Evolutionary conservation across 2,329 filamentous ascomycete species (phyloP).

Genomic region (Delphinella strobiligena): DNA sequence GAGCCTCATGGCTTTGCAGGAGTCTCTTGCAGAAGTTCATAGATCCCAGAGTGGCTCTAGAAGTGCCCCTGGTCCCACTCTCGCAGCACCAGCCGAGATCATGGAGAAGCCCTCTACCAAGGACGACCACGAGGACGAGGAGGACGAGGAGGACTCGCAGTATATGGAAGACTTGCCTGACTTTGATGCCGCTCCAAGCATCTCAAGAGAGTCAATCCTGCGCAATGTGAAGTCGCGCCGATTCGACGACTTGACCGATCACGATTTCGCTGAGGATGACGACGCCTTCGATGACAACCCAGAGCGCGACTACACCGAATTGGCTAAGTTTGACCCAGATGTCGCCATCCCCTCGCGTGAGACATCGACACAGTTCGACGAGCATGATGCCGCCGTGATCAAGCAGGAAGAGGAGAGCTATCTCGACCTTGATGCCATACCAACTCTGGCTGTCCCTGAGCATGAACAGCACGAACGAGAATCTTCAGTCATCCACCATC

Average conservation of each 20-base stretch:
- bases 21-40: conserved; percentile 7
- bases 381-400: conserved; percentile 50
- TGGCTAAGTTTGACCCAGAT: conserved; percentile 63
- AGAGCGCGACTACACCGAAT: conserved; percentile 28
- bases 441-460: conserved; percentile 20
- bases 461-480: conserved; percentile 29
- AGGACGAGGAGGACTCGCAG: conserved; percentile 20
- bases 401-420: conserved; percentile 50
- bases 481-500: conserved; percentile 46
- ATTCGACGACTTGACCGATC: conserved; percentile 39
- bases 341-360: conserved; percentile 82
- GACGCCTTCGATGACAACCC: conserved; percentile 54
- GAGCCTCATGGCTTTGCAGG: conserved; percentile 58
- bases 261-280: conserved; percentile 23
- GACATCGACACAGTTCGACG: conserved; percentile 46
- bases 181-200: conserved; percentile 48
- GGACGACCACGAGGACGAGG: conserved; percentile 12
- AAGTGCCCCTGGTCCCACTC: background rate
- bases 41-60: background rate
- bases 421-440: conserved; percentile 54
- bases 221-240: conserved; percentile 63
- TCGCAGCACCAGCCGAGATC: conserved; percentile 9
- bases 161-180: conserved; percentile 20
- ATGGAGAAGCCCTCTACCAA: conserved; percentile 1
- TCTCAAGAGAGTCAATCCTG: conserved; percentile 88